Evolutionary conservation across 768 basidiomycete genomes (phyloP).

Genomic region (Paxillus involutus): DNA sequence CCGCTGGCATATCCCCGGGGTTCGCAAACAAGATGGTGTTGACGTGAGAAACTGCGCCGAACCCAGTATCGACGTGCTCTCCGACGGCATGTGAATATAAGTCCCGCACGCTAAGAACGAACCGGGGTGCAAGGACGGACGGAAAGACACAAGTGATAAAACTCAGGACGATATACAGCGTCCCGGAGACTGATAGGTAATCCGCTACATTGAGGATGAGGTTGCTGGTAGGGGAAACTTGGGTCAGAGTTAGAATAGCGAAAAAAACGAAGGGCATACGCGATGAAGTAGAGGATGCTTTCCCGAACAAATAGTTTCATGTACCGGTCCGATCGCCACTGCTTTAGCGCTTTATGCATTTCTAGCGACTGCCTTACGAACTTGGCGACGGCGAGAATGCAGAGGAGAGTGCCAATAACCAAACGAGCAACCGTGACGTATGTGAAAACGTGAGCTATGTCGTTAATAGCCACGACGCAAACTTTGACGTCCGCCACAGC

Average conservation of each 20-base stretch:
- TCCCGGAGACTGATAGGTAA: too few species aligned
- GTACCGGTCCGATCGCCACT: constrained; percentile 3
- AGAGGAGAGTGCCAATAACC: constrained; percentile 1
- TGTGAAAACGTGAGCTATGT: background rate
- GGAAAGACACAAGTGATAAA: too few species aligned
- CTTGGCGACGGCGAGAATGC: constrained; percentile 1
- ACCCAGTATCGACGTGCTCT: too few species aligned
- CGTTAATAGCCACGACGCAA: background rate
- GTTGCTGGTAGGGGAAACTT: background rate
- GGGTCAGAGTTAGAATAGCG: background rate
- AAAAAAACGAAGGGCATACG: constrained; percentile 5
- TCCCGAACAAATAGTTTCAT: constrained; percentile 8
- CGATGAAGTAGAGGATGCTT: constrained; percentile 6
- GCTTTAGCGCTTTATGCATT: constrained; percentile 4
- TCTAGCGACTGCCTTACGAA: background rate
- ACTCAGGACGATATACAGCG: too few species aligned
- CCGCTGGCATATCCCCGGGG: too few species aligned
- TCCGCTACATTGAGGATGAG: too few species aligned
- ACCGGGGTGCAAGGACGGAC: too few species aligned
- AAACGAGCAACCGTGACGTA: background rate
- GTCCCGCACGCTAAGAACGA: too few species aligned
- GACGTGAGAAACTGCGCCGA: too few species aligned
- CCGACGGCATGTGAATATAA: too few species aligned
- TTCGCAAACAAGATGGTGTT: too few species aligned
- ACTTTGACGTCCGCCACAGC: background rate